These are phyloP conservation scores for Handroanthus guayacan DNA, from an alignment of 257 asterid species.

Conservation along the genomic window DNA sequence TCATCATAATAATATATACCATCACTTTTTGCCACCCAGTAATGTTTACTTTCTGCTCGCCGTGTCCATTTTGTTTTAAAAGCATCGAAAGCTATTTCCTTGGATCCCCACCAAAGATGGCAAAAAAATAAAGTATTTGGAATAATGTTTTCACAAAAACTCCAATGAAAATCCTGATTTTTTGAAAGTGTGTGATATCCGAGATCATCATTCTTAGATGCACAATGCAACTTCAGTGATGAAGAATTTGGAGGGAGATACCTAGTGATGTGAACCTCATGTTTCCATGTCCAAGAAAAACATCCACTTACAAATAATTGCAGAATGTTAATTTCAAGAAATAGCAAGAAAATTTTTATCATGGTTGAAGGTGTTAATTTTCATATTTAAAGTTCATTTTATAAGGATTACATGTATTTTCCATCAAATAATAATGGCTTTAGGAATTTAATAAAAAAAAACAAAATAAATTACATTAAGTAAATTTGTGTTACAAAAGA, in stretches of 20 bases:
- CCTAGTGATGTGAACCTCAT: not conserved
- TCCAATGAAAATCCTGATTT: not conserved
- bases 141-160: not conserved
- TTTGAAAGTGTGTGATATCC: not conserved
- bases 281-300: not conserved
- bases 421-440: not conserved
- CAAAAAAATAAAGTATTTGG: not conserved
- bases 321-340: not conserved
- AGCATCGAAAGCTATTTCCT: not conserved
- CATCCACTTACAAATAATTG: not conserved
- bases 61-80: not conserved
- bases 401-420: not conserved
- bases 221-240: not conserved
- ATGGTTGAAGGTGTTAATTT: not conserved
- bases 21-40: not conserved
- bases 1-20: not conserved
- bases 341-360: not conserved
- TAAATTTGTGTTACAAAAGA: not conserved
- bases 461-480: not conserved
- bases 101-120: not conserved
- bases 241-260: not conserved
- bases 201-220: not conserved
- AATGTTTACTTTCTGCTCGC: not conserved
- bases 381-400: not conserved
- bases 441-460: not conserved